These are phyloP conservation scores for Nakaseomyces nivariensis DNA, from an alignment of 1,139 yeast species.

Conservation along the genomic window DNA sequence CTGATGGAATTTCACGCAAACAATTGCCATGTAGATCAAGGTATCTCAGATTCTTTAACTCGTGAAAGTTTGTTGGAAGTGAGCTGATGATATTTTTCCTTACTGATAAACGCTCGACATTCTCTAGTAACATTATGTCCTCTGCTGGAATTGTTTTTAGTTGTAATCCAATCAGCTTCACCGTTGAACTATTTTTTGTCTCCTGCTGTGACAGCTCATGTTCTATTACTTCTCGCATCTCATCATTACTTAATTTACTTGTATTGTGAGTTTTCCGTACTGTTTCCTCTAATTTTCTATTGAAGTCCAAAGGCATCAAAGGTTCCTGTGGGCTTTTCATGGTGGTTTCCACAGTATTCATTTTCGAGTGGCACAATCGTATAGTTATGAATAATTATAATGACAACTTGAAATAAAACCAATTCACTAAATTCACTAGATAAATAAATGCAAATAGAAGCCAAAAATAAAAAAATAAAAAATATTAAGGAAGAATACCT, in stretches of 20 bases:
- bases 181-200: conserved; percentile 12
- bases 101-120: conserved; percentile 44
- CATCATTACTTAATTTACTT: neutral
- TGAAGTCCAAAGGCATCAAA: neutral
- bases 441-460: neutral
- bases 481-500: too few species aligned
- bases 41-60: conserved; percentile 43
- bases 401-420: neutral
- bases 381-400: neutral
- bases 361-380: neutral
- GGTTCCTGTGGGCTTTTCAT: neutral
- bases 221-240: neutral
- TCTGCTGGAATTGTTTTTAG: conserved; percentile 25
- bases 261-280: neutral
- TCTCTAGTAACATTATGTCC: conserved; percentile 34
- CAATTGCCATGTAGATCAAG: conserved; percentile 58
- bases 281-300: neutral
- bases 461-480: neutral
- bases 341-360: neutral
- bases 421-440: neutral
- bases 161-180: conserved; percentile 23
- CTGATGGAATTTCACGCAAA: conserved; percentile 44
- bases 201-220: conserved; percentile 11
- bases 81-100: conserved; percentile 41
- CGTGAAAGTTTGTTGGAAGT: conserved; percentile 41